phyloP scores from a whole-genome alignment of 2,329 filamentous ascomycete species.

The Chaetomiaceae sp. region DNA sequence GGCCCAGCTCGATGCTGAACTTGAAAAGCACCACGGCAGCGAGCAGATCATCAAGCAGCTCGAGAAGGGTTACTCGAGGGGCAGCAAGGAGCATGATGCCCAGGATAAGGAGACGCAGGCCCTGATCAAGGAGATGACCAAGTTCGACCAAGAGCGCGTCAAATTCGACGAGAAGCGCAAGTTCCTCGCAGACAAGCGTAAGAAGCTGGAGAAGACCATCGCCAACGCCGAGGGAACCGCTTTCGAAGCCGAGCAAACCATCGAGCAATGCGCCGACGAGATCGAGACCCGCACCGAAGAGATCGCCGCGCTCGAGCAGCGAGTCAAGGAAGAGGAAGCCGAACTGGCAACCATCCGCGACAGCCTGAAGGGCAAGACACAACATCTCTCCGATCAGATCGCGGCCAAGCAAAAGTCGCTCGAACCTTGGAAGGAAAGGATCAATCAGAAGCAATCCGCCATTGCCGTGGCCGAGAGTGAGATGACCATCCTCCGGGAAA shows the following conservation, averaged over 20 bases:
- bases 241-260: slow-evolving; percentile 69
- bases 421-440: slow-evolving; percentile 94
- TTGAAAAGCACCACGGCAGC: slow-evolving; percentile 86
- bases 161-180: slow-evolving; percentile 98
- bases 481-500: slow-evolving; percentile 83
- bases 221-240: slow-evolving; percentile 69
- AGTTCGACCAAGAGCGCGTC: slow-evolving; percentile 92
- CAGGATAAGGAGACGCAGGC: slow-evolving; percentile 77
- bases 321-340: slow-evolving; percentile 72
- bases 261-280: slow-evolving; percentile 72
- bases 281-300: slow-evolving; percentile 73
- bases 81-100: slow-evolving; percentile 75
- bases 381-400: slow-evolving; percentile 89
- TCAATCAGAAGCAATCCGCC: slow-evolving; percentile 90
- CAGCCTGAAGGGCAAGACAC: slow-evolving; percentile 88
- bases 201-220: slow-evolving; percentile 89
- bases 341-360: slow-evolving; percentile 82
- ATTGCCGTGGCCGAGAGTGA: slow-evolving; percentile 95
- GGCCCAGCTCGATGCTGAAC: slow-evolving; percentile 74
- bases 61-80: slow-evolving; percentile 76
- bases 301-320: slow-evolving; percentile 68
- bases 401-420: slow-evolving; percentile 86
- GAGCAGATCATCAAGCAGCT: slow-evolving; percentile 87
- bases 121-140: slow-evolving; percentile 79
- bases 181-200: slow-evolving; percentile 83